Percentiles rank a stretch among this genome's conserved stretches.
Conservation (phyloP, 768 basidiomycete genomes). For the Amanita muscaria region DNA sequence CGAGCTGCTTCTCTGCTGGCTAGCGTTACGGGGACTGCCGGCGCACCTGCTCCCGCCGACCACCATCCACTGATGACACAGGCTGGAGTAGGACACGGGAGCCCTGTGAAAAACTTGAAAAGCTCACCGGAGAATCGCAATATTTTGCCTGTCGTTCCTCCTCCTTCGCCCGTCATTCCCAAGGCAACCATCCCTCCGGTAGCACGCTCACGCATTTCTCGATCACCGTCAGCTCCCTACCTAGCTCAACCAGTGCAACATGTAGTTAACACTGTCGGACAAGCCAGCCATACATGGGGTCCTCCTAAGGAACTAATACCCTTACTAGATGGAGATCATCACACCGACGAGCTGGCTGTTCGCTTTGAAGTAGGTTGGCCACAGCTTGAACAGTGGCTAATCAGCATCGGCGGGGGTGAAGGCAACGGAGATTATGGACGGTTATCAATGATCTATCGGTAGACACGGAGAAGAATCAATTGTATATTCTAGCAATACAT, state of each 20-base stretch:
- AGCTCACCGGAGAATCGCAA: conserved; percentile 25
- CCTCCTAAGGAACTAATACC: conserved; percentile 47
- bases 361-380: conserved; percentile 81
- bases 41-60: background rate
- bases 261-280: conserved; percentile 6
- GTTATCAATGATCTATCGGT: conserved; percentile 75
- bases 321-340: conserved; percentile 81
- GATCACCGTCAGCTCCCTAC: conserved; percentile 50
- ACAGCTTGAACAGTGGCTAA: conserved; percentile 65
- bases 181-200: conserved; percentile 23
- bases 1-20: conserved; percentile 10
- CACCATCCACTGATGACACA: background rate
- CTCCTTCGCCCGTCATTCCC: conserved; percentile 32
- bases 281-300: conserved; percentile 22
- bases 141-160: conserved; percentile 26
- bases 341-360: conserved; percentile 85
- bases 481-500: conserved; percentile 75
- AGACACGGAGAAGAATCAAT: conserved; percentile 12
- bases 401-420: conserved; percentile 48
- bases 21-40: conserved; percentile 11
- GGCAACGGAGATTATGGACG: conserved; percentile 63
- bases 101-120: conserved; percentile 14
- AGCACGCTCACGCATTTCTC: conserved; percentile 40
- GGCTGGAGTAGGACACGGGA: conserved; percentile 14
- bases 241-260: conserved; percentile 20